Base-by-base conservation (phyloP, 208 protist genomes). In the Trypanosoma mega region DNA sequence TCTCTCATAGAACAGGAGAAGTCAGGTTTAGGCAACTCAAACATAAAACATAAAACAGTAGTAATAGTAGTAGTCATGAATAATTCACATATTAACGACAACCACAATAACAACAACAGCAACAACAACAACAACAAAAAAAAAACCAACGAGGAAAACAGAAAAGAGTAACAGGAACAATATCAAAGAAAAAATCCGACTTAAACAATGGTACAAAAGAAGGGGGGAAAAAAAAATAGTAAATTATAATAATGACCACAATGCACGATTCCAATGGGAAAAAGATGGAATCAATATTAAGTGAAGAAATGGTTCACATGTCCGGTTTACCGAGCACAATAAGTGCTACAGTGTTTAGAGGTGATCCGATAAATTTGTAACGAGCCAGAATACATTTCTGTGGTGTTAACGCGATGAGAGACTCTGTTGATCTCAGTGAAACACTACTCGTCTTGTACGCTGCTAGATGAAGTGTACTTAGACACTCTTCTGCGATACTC, bases 361-460 rank as follows among this genome's bases (percentile, higher is more conserved):
- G 80, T 0, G 83, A 91, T 12, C 84, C 80, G 37, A 57, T 59
- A 11, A 92, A 66, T 61, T 94, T 94, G 69, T 72, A 92, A 8
- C 78, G 74, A 11, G 63, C 20, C 75, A 58, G 64, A 66, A 66
- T 62, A 70, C 14, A 45, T 45, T 37, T 48, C n/a, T 2, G n/a
- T 23, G 44, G 43, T 41, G 68, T 62, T 2, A 87, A 52, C 1
- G 37, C 34, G 23, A 83, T 63, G 24, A 92, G 41, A 44, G 80
- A 66, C 6, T 47, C 54, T 27, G 80, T 88, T 2, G 78, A 80
- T 50, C 83, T 65, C 21, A 85, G 31, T 1, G 45, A n/a, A n/a
- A 70, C 68, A 14, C 43, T 2, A 27, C 37, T 30, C 16, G 59
- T 74, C 23, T 68, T 74, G 60, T 88, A 92, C 11, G 57, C 54